Percentiles rank a stretch among this genome's conserved stretches.
These are phyloP conservation scores for Geopyxis carbonaria DNA, from an alignment of 495 filamentous ascomycete species.

Conservation along the genomic window DNA sequence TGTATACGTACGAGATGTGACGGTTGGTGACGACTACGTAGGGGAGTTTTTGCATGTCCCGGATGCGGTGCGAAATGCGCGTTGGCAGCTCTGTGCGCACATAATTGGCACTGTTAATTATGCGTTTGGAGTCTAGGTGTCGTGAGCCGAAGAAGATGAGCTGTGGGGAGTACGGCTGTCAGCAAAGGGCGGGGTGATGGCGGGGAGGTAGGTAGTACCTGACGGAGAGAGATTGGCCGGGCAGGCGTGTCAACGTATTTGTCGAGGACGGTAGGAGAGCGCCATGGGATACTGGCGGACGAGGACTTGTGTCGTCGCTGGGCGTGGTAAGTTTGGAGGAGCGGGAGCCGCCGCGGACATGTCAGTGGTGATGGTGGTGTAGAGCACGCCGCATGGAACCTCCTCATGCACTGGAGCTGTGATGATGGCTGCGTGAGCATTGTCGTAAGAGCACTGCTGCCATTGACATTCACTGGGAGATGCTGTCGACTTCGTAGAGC, in stretches of 20 bases:
- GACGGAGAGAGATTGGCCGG: conserved; percentile 23
- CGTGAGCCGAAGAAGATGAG: conserved; percentile 80
- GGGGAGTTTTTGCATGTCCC: conserved; percentile 91
- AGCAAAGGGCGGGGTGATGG: background rate
- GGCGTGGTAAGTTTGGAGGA: background rate
- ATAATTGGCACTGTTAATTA: conserved; percentile 92
- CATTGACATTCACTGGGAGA: too few relatives aligned
- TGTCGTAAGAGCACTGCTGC: conserved; percentile 6
- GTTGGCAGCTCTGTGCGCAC: conserved; percentile 87
- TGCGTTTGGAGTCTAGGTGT: conserved; percentile 71
- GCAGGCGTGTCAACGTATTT: conserved; percentile 24
- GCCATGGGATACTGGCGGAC: conserved; percentile 11
- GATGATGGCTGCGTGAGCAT: conserved; percentile 3
- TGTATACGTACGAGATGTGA: conserved; percentile 85
- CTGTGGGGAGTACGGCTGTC: conserved; percentile 29
- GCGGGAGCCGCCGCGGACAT: too few relatives aligned
- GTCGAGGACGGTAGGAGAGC: conserved; percentile 23
- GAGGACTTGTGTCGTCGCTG: background rate
- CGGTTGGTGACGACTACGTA: conserved; percentile 94
- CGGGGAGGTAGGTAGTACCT: conserved; percentile 3
- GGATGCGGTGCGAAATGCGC: conserved; percentile 70
- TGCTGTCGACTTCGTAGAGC: too few relatives aligned
- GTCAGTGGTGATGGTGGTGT: background rate
- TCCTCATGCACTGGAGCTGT: conserved; percentile 1
- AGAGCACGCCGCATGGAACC: too few relatives aligned